Evolutionary conservation across 1,284 basidiomycete genomes (phyloP).

Genomic region (Moesziomyces globuligerus): DNA sequence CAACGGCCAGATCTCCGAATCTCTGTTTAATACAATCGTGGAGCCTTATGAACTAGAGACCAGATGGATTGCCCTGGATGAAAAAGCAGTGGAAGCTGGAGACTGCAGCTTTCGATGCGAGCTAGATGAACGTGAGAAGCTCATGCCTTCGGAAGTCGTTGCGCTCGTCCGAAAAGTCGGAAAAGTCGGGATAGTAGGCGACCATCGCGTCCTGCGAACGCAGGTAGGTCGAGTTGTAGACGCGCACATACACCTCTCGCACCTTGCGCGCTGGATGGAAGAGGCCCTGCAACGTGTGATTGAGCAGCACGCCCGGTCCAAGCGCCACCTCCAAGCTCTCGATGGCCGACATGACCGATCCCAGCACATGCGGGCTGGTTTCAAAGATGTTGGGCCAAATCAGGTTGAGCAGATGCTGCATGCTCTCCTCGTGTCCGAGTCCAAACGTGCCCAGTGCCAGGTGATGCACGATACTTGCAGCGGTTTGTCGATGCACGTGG

Average conservation of each 20-base stretch:
- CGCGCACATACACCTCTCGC: constrained; percentile 84
- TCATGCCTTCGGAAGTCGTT: constrained; percentile 63
- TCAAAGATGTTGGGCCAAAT: constrained; percentile 99
- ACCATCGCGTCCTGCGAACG: constrained; percentile 90
- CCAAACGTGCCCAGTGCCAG: constrained; percentile 96
- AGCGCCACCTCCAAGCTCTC: constrained; percentile 96
- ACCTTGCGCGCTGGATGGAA: constrained; percentile 87
- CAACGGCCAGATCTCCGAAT: too few species aligned
- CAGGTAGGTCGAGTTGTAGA: constrained; percentile 77
- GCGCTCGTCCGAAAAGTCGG: constrained; percentile 58
- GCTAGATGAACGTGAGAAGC: constrained; percentile 44
- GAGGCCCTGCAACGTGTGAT: constrained; percentile 73
- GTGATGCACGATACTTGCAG: constrained; percentile 99
- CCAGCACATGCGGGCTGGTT: constrained; percentile 97
- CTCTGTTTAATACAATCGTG: too few species aligned
- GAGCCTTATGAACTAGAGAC: too few species aligned
- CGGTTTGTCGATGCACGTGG: constrained; percentile 96
- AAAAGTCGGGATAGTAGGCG: constrained; percentile 82
- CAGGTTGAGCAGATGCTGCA: constrained; percentile 96
- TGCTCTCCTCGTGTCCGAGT: constrained; percentile 95
- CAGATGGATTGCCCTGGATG: too few species aligned
- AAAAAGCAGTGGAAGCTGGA: too few species aligned
- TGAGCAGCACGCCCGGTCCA: constrained; percentile 90
- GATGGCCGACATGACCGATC: constrained; percentile 77
- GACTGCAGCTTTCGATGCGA: too few species aligned